phyloP scores from a whole-genome alignment of 1,284 basidiomycete genomes.

The Marasmius sp. region DNA sequence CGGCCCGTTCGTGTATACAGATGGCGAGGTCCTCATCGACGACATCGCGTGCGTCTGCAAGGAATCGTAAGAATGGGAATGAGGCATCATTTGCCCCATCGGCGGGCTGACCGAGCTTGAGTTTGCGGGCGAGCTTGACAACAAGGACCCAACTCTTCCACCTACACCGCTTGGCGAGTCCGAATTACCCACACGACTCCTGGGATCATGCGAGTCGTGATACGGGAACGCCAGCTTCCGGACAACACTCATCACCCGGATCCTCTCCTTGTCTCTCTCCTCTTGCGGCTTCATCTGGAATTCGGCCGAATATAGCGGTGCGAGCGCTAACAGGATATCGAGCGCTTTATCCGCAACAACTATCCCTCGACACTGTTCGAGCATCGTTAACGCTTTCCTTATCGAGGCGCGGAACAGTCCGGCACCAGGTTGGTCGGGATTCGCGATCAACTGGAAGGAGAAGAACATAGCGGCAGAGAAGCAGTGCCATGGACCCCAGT shows the following conservation, averaged over 20 bases:
- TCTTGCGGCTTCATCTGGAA: conserved; percentile 47
- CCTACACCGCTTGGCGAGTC: conserved; percentile 33
- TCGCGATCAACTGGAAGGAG: conserved; percentile 77
- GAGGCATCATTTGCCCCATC: conserved; percentile 29
- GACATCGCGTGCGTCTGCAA: conserved; percentile 35
- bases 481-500: conserved; percentile 78
- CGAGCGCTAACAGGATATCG: conserved; percentile 64
- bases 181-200: conserved; percentile 44
- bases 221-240: conserved; percentile 77
- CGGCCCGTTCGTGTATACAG: conserved; percentile 18
- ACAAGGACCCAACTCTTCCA: conserved; percentile 2
- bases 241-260: conserved; percentile 60
- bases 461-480: conserved; percentile 87
- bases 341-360: conserved; percentile 71
- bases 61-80: conserved; percentile 35
- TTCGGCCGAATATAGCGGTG: conserved; percentile 66
- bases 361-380: conserved; percentile 61
- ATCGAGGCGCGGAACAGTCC: conserved; percentile 72
- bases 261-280: conserved; percentile 58
- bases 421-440: conserved; percentile 74
- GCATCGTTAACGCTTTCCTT: conserved; percentile 60
- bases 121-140: conserved; percentile 36
- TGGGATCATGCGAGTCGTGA: conserved; percentile 62
- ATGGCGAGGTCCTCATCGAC: conserved; percentile 28
- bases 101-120: conserved; percentile 49